Conservation (phyloP, 2,329 filamentous ascomycete genomes). For the Stylonectria norvegica region DNA sequence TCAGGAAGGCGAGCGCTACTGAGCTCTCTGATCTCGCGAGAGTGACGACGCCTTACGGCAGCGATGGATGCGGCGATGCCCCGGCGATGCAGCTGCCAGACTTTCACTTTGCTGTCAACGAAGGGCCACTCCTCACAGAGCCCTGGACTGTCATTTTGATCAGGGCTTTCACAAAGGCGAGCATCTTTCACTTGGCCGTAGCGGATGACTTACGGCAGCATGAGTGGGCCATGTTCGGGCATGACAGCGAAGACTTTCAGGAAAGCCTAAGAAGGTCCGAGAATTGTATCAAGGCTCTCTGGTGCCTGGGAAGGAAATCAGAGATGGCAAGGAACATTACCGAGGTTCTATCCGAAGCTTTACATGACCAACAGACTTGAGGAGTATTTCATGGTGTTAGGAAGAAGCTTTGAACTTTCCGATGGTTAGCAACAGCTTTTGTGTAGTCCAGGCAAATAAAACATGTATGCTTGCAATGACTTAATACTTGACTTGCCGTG, state of each 20-base stretch:
- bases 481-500: no score
- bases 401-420: no score
- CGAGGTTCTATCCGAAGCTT: conserved; percentile 10
- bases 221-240: conserved; percentile 16
- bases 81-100: conserved; percentile 28
- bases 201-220: conserved; percentile 21
- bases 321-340: conserved; percentile 37
- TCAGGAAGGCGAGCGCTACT: conserved; percentile 42
- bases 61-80: not conserved
- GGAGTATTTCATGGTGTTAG: no score
- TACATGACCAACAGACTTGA: no score
- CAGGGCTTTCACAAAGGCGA: conserved; percentile 48
- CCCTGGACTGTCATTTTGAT: conserved; percentile 57
- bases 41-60: conserved; percentile 36
- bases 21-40: conserved; percentile 47
- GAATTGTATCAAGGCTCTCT: conserved; percentile 49
- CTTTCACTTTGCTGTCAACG: conserved; percentile 51
- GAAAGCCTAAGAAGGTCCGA: conserved; percentile 38
- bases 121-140: conserved; percentile 54
- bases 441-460: no score
- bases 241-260: conserved; percentile 21
- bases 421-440: no score
- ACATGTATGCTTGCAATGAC: no score
- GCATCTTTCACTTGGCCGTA: conserved; percentile 33
- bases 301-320: conserved; percentile 53